Conservation (phyloP, 2,329 filamentous ascomycete genomes). For the Aspergillaceae sp. region DNA sequence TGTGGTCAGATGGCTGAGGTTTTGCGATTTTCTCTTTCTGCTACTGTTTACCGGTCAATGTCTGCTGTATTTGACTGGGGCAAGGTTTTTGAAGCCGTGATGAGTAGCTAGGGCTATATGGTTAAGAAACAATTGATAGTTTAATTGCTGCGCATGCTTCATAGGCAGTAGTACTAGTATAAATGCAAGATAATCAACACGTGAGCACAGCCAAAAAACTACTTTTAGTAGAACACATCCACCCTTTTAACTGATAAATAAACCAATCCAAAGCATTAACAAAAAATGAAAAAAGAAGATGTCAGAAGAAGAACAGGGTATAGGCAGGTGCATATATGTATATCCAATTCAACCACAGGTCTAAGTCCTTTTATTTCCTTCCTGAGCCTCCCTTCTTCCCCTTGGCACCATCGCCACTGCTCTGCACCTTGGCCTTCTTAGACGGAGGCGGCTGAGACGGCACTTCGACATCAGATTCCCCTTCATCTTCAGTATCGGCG, state of each 20-base stretch:
- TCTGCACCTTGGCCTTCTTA: slow-evolving; percentile 28
- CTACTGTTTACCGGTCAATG: too few species aligned
- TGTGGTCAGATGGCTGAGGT: too few species aligned
- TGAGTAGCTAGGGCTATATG: too few species aligned
- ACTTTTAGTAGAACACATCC: not conserved
- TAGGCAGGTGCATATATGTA: not conserved
- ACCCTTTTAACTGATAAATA: too few species aligned
- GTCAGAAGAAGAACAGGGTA: slow-evolving; percentile 1
- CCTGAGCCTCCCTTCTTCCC: slow-evolving; percentile 26
- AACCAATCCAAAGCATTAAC: too few species aligned
- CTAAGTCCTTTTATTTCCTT: slow-evolving; percentile 19
- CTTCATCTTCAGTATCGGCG: slow-evolving; percentile 40
- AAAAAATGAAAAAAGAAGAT: not conserved
- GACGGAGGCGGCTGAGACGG: slow-evolving; percentile 21
- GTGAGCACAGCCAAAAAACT: not conserved
- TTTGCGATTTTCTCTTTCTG: too few species aligned
- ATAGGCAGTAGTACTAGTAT: too few species aligned
- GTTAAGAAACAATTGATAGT: too few species aligned
- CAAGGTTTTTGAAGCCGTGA: too few species aligned
- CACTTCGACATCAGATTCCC: slow-evolving; percentile 17
- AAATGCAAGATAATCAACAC: not conserved
- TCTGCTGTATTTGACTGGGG: too few species aligned
- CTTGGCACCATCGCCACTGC: slow-evolving; percentile 10
- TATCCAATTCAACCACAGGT: not conserved
- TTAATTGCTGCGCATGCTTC: too few species aligned